phyloP scores from a whole-genome alignment of 768 basidiomycete genomes.

The Dacryopinax spathularia region DNA sequence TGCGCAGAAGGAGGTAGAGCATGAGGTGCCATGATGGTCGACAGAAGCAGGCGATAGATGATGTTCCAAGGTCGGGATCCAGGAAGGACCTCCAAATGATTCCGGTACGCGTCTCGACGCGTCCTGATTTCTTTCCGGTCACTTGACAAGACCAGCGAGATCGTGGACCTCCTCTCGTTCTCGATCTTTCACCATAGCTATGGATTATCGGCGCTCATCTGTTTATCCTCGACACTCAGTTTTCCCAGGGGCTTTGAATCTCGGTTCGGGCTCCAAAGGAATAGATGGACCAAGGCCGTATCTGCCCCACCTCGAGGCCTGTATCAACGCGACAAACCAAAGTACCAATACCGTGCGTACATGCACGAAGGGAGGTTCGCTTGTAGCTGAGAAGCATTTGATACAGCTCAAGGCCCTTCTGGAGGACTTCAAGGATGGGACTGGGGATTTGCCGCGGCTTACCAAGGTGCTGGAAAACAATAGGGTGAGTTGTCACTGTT shows the following conservation, averaged over 20 bases:
- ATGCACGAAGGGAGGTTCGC: too few relatives aligned
- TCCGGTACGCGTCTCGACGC: constrained; percentile 3
- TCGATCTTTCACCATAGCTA: too few relatives aligned
- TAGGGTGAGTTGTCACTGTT: constrained; percentile 31
- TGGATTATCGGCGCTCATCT: neutral
- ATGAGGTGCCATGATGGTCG: neutral
- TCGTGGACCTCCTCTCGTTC: too few relatives aligned
- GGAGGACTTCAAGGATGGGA: constrained; percentile 31
- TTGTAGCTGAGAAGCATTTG: too few relatives aligned
- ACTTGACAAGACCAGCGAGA: neutral
- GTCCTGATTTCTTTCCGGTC: constrained; percentile 4
- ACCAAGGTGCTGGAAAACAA: constrained; percentile 51
- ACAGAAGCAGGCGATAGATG: neutral
- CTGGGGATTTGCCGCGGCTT: constrained; percentile 58
- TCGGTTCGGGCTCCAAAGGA: neutral
- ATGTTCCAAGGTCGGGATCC: too few relatives aligned
- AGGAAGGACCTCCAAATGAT: neutral
- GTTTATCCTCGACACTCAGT: neutral
- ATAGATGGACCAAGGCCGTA: neutral
- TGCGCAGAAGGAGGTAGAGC: neutral
- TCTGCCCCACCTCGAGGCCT: neutral
- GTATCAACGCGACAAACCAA: neutral
- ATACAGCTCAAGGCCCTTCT: neutral
- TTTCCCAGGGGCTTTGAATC: neutral
- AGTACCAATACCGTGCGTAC: neutral